Conservation (phyloP, 768 basidiomycete species). For the Cyclocybe aegerita region DNA sequence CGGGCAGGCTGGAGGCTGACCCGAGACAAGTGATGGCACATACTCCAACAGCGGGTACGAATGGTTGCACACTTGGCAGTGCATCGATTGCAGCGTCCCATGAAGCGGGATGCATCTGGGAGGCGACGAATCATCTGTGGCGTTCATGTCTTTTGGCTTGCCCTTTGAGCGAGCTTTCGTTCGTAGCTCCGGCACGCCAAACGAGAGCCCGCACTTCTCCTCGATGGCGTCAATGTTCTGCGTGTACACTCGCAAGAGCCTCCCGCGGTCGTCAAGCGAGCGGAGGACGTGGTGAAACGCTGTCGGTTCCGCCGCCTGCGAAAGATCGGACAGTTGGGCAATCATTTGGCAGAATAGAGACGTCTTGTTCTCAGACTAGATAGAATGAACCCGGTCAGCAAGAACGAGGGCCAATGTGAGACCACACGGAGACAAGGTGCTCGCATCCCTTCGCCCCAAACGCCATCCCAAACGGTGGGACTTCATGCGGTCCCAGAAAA, state of each 20-base stretch:
- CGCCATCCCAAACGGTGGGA: background rate
- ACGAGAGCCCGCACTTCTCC: slow-evolving; percentile 80
- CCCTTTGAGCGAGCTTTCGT: slow-evolving; percentile 49
- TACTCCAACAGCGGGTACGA: slow-evolving; percentile 65
- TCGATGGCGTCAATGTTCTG: slow-evolving; percentile 95
- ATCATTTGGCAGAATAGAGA: slow-evolving; percentile 89
- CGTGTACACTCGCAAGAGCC: slow-evolving; percentile 84
- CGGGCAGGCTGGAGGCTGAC: slow-evolving; percentile 74
- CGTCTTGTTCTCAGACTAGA: slow-evolving; percentile 71
- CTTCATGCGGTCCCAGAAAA: background rate
- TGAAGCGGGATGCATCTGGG: slow-evolving; percentile 90
- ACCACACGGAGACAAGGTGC: background rate
- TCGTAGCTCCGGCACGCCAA: slow-evolving; percentile 79
- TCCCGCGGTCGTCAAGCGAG: slow-evolving; percentile 70
- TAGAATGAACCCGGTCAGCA: slow-evolving; percentile 6
- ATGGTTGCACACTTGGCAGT: slow-evolving; percentile 80
- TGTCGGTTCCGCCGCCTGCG: slow-evolving; percentile 73
- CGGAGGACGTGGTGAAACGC: slow-evolving; percentile 78
- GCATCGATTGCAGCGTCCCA: slow-evolving; percentile 76
- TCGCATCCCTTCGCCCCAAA: background rate
- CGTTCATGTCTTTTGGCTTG: slow-evolving; percentile 23
- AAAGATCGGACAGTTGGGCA: slow-evolving; percentile 73
- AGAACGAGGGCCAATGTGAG: background rate
- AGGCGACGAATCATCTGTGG: slow-evolving; percentile 22
- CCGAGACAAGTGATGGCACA: slow-evolving; percentile 56